Evolutionary conservation across 129 eudicot species (phyloP).

Genomic region (Solidago caesia): DNA sequence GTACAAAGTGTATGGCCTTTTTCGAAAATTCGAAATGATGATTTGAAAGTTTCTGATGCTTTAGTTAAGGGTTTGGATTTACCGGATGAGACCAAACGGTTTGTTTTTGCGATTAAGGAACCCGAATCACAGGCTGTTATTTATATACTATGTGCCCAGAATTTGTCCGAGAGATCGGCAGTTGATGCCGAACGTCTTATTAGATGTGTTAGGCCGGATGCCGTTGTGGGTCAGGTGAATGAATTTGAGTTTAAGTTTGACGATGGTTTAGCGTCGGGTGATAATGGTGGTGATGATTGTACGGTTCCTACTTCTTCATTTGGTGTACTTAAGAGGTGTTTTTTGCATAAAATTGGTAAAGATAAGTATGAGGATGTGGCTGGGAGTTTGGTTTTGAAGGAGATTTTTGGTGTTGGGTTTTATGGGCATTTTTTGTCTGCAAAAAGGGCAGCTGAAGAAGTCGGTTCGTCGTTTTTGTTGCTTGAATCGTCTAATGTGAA

Average conservation of each 20-base stretch:
- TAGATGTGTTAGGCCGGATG: slow-evolving; percentile 70
- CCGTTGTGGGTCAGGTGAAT: slow-evolving; percentile 66
- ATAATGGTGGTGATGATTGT: slow-evolving; percentile 25
- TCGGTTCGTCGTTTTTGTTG: slow-evolving; percentile 71
- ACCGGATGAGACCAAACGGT: slow-evolving; percentile 72
- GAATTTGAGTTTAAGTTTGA: slow-evolving; percentile 19
- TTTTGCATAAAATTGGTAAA: slow-evolving; percentile 52
- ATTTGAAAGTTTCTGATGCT: slow-evolving; percentile 60
- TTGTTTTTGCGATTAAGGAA: slow-evolving; percentile 70
- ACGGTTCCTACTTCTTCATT: slow-evolving; percentile 61
- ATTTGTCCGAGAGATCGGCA: slow-evolving; percentile 80
- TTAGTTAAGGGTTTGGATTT: slow-evolving; percentile 52
- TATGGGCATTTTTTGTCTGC: slow-evolving; percentile 60
- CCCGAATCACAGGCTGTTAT: slow-evolving; percentile 62
- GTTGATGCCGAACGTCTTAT: slow-evolving; percentile 64
- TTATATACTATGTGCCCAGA: slow-evolving; percentile 71
- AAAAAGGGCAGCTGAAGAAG: slow-evolving; percentile 71
- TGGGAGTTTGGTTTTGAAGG: slow-evolving; percentile 79
- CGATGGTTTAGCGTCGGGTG: background rate
- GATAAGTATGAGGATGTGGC: slow-evolving; percentile 82
- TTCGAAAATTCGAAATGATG: slow-evolving; percentile 36
- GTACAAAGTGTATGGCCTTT: slow-evolving; percentile 71
- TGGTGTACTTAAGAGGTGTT: slow-evolving; percentile 65
- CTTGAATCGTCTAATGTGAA: slow-evolving; percentile 62
- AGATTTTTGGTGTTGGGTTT: slow-evolving; percentile 83